These are phyloP conservation scores for Malus asiatica DNA, from an alignment of 306 rosid species.

Conservation along the genomic window DNA sequence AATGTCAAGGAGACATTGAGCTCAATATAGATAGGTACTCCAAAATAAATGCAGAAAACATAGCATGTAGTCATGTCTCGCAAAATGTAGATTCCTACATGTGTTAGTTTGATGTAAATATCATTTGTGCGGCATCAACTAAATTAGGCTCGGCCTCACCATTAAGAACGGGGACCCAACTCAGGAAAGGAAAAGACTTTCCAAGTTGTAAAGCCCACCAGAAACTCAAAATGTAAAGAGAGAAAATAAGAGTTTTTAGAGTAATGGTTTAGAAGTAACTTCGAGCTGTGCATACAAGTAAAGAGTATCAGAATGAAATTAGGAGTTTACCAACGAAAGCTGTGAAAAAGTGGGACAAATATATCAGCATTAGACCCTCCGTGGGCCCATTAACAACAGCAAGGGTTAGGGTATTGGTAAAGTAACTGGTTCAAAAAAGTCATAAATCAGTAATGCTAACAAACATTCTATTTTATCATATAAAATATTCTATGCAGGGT, in stretches of 20 bases:
- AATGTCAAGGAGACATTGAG: neutral
- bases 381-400: constrained; percentile 94
- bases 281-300: neutral
- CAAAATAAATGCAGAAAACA: neutral
- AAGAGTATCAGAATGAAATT: constrained; percentile 6
- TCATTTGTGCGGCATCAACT: neutral
- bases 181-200: constrained; percentile 61
- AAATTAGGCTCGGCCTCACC: constrained; percentile 39
- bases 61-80: neutral
- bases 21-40: neutral
- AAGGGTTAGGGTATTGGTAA: constrained; percentile 79
- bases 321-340: constrained; percentile 63
- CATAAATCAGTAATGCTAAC: constrained; percentile 11
- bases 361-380: constrained; percentile 91
- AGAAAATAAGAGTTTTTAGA: neutral
- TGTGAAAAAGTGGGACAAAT: constrained; percentile 67
- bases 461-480: too few species aligned
- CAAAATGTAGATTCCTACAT: neutral
- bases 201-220: constrained; percentile 81
- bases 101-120: neutral
- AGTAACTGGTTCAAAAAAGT: constrained; percentile 53
- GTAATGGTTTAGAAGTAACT: neutral
- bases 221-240: constrained; percentile 51
- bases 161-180: constrained; percentile 61
- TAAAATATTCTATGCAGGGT: too few species aligned